Evolutionary conservation across 352 stramenopile genomes (phyloP), one percentile per base, ranked within the genome.

Genomic region (Globisporangium carolinianum): DNA sequence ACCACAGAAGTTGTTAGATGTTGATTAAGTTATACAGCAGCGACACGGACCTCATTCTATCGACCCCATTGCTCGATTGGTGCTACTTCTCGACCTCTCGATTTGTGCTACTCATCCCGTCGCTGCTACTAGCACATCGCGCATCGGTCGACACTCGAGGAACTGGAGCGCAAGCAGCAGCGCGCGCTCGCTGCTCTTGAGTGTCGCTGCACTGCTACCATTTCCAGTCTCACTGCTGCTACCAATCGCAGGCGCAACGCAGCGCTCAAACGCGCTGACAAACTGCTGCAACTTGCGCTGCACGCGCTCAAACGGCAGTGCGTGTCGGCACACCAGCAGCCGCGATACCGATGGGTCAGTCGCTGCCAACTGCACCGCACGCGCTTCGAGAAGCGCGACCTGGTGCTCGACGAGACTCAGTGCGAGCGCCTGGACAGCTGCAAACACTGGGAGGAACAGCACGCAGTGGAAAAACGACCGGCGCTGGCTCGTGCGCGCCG

Each of bases 201-300:
- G 9, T 61, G 14, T 24, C 39, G 0, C 76, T 32, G 24, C 24
- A 32, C 24, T 32, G 24, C 24, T 32, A 32, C 24, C 24, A 32
- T 32, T 32, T 32, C 24, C 24, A 32, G 24, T 32, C 24, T 32
- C 24, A 32, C 24, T 32, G 24, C 24, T 32, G 24, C 24, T 32
- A 32, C 24, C 24, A 32, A 32, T 32, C 3, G 24, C 24, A 32
- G 24, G 24, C 24, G 24, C 71, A 5, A 71, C 73, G 55, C 75
- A 89, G 8, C 79, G 76, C 71, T 89, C 75, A 55, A 89, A 89
- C 7, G 76, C 80, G 0, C 75, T 87, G 58, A 85, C 67, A 51
- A 84, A 87, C 57, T 84, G 76, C 53, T 87, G 52, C 9, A 86
- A 66, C 58, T 89, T 89, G 35, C 58, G 64, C 57, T 89, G 79